Percentiles rank a stretch among this genome's conserved stretches.
Evolutionary conservation across 2,329 filamentous ascomycete species (phyloP).

Genomic region (Nemania sp.): DNA sequence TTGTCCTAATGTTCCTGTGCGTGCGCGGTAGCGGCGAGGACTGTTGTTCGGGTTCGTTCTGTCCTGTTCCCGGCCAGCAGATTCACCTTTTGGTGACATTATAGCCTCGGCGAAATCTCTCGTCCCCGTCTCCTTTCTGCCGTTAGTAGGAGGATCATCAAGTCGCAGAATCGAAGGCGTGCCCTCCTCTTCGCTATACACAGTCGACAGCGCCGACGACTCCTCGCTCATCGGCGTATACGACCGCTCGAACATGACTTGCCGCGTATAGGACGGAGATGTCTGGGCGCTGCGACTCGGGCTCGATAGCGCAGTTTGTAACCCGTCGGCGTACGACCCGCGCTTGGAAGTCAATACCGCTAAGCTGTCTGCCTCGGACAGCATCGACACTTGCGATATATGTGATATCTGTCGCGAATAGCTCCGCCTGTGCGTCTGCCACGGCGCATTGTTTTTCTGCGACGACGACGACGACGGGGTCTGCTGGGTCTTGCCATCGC

Average conservation of each 20-base stretch:
- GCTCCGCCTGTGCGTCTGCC: constrained; percentile 24
- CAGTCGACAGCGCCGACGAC: constrained; percentile 58
- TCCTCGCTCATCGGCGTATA: constrained; percentile 45
- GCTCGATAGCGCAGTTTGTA: constrained; percentile 46
- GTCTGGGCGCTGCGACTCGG: constrained; percentile 43
- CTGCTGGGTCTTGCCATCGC: constrained; percentile 17
- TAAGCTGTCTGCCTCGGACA: constrained; percentile 48
- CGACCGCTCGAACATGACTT: constrained; percentile 8
- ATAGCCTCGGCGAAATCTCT: too few species aligned
- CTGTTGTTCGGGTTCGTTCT: background rate
- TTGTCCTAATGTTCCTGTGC: constrained; percentile 21
- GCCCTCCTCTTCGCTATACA: constrained; percentile 56
- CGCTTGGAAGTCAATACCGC: constrained; percentile 39
- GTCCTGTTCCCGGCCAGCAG: background rate
- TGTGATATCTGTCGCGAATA: constrained; percentile 30
- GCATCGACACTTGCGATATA: constrained; percentile 38
- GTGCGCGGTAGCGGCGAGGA: constrained; percentile 1
- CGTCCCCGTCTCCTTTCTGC: constrained; percentile 5
- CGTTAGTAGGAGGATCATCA: constrained; percentile 3
- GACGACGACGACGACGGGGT: too few species aligned
- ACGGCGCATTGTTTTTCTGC: constrained; percentile 16
- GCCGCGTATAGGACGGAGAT: background rate
- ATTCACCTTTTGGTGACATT: too few species aligned
- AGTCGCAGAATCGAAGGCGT: constrained; percentile 16
- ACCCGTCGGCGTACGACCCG: constrained; percentile 40